phyloP scores from a whole-genome alignment of 768 basidiomycete species.

The Favolaschia claudopus region DNA sequence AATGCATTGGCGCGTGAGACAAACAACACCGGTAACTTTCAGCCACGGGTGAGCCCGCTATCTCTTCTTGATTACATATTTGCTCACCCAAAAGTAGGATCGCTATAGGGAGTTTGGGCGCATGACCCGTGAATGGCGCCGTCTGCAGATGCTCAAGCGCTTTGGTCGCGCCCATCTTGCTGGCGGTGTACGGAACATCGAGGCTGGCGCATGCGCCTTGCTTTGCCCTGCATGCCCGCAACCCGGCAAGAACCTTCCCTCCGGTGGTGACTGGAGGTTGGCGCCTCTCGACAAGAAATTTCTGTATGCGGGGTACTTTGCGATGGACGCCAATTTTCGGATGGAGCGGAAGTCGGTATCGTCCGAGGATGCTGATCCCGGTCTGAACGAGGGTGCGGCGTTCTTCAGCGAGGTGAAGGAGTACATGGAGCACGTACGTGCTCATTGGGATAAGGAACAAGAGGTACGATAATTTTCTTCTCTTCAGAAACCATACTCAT shows the following conservation, averaged over 20 bases:
- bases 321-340: too few relatives aligned
- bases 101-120: constrained; percentile 2
- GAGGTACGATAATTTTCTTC: background rate
- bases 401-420: constrained; percentile 35
- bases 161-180: constrained; percentile 8
- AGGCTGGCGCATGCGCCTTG: background rate
- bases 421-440: constrained; percentile 31
- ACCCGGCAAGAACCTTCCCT: constrained; percentile 32
- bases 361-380: constrained; percentile 32
- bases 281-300: constrained; percentile 20
- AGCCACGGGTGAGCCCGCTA: background rate
- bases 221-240: constrained; percentile 33
- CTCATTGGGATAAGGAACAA: background rate
- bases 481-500: too few relatives aligned
- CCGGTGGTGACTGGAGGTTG: constrained; percentile 27
- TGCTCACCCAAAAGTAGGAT: too few relatives aligned
- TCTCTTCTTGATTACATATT: background rate
- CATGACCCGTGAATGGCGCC: constrained; percentile 3
- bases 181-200: background rate
- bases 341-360: too few relatives aligned
- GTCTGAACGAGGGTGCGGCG: constrained; percentile 33
- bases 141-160: too few relatives aligned
- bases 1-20: background rate
- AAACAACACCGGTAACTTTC: constrained; percentile 19
- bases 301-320: constrained; percentile 35